Evolutionary conservation across 371 early-diverging fungal genomes (phyloP).

Genomic region (Rhizopus sp.): DNA sequence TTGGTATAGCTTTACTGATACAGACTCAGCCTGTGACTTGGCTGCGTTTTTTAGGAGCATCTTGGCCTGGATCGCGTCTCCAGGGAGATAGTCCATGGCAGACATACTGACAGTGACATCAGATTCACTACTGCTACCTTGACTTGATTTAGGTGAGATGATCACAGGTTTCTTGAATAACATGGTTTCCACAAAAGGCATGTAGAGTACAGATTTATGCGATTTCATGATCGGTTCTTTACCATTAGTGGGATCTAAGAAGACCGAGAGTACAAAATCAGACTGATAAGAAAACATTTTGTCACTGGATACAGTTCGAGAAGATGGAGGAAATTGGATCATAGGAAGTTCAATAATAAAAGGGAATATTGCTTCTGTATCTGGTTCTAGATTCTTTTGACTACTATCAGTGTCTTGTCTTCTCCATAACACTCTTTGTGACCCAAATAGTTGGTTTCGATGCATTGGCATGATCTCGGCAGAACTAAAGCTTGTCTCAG

Average conservation of each 20-base stretch:
- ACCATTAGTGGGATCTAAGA: conserved; percentile 10
- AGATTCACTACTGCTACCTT: neutral
- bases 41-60: neutral
- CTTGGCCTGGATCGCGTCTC: conserved; percentile 2
- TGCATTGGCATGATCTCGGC: conserved; percentile 4
- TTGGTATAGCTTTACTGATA: conserved; percentile 9
- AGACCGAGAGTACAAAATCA: conserved; percentile 11
- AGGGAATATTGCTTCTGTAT: conserved; percentile 8
- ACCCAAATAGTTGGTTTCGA: conserved; percentile 15
- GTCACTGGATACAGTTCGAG: conserved; percentile 3
- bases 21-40: conserved; percentile 4
- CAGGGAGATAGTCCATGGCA: conserved; percentile 16
- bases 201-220: conserved; percentile 8
- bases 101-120: neutral
- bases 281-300: conserved; percentile 15
- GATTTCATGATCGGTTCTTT: neutral
- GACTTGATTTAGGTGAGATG: conserved; percentile 1
- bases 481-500: conserved; percentile 3
- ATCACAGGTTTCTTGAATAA: conserved; percentile 8
- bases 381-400: neutral
- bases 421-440: conserved; percentile 15
- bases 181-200: conserved; percentile 23
- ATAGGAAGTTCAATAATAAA: conserved; percentile 25
- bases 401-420: neutral
- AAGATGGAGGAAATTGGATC: conserved; percentile 24